phyloP scores from a whole-genome alignment of 1,284 basidiomycete species.

The Cystobasidium sp. region DNA sequence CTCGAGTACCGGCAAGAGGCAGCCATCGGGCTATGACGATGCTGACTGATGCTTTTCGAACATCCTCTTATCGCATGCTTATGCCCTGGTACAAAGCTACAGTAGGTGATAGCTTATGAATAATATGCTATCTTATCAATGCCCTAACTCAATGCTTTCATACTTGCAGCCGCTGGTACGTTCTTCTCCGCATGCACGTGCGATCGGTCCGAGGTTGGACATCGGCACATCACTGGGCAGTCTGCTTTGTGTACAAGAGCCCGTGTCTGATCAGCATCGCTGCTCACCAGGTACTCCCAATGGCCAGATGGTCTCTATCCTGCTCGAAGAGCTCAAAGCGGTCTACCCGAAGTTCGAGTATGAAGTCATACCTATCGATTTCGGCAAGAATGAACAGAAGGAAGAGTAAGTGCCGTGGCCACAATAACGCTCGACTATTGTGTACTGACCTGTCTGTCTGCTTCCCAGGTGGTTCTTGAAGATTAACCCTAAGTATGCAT shows the following conservation, averaged over 20 bases:
- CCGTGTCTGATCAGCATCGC: neutral
- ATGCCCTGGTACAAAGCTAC: neutral
- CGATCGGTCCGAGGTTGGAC: neutral
- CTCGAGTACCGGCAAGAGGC: neutral
- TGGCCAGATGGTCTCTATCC: conserved; percentile 34
- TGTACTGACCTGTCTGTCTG: neutral
- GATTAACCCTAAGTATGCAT: conserved; percentile 68
- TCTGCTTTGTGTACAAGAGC: no score
- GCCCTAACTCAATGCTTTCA: neutral
- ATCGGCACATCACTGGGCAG: no score
- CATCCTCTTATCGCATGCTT: neutral
- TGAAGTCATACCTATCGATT: conserved; percentile 64
- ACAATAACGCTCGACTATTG: no score
- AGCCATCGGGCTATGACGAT: neutral
- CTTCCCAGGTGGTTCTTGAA: conserved; percentile 50
- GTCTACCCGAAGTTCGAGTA: conserved; percentile 67
- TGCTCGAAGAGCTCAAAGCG: conserved; percentile 64
- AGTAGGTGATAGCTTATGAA: neutral
- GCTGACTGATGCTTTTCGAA: conserved; percentile 5
- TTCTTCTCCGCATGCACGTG: conserved; percentile 6
- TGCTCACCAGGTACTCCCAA: conserved; percentile 30
- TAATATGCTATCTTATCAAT: no score
- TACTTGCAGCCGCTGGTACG: conserved; percentile 16
- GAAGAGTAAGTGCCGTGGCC: no score
- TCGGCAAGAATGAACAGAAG: conserved; percentile 64